phyloP scores from a whole-genome alignment of 352 stramenopile species.

The Thraustotheca clavata region DNA sequence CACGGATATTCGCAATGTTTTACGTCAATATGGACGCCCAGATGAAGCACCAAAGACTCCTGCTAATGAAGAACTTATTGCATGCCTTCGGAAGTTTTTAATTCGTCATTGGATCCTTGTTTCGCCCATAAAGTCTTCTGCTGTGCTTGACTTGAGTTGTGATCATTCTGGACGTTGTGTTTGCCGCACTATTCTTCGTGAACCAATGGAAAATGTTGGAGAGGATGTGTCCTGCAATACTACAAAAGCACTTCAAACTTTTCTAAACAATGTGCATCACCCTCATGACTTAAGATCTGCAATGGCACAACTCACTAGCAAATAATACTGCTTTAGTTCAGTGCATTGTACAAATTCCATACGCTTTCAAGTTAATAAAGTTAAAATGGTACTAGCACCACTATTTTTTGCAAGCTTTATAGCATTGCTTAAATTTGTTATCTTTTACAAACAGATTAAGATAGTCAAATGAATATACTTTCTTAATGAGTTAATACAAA shows the following conservation, averaged over 20 bases:
- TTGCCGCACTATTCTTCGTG: conserved; percentile 12
- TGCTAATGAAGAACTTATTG: neutral
- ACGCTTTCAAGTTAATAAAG: too few relatives aligned
- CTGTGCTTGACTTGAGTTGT: neutral
- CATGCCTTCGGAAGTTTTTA: conserved; percentile 10
- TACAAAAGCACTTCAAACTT: conserved; percentile 11
- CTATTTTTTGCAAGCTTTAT: too few relatives aligned
- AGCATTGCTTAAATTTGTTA: too few relatives aligned
- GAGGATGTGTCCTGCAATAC: neutral
- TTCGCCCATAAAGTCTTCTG: neutral
- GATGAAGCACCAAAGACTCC: conserved; percentile 9
- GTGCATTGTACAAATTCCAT: too few relatives aligned
- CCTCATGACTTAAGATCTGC: conserved; percentile 17
- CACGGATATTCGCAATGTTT: conserved; percentile 18
- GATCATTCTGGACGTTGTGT: conserved; percentile 3
- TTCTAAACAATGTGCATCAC: conserved; percentile 20
- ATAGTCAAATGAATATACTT: too few relatives aligned
- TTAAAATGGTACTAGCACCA: neutral
- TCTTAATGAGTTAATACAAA: too few relatives aligned
- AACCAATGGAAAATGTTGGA: neutral
- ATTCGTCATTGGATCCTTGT: neutral
- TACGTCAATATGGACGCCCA: conserved; percentile 5
- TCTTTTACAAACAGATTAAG: too few relatives aligned
- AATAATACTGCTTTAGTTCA: too few relatives aligned
- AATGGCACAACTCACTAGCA: neutral